Base-by-base conservation (phyloP, 164 flowering plant genomes). In the Brasenia schreberi region DNA sequence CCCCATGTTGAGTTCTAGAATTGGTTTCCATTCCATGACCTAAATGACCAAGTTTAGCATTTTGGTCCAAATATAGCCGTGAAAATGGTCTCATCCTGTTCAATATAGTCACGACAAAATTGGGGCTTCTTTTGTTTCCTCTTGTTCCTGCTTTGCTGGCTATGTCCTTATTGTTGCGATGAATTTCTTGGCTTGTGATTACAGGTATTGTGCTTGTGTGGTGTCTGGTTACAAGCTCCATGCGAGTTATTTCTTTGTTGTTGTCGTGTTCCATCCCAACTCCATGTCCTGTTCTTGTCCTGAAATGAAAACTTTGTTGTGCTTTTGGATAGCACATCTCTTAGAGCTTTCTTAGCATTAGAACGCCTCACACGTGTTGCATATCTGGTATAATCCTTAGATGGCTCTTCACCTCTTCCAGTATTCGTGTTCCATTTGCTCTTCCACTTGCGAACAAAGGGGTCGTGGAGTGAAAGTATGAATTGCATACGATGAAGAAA, bases 301-400 rank as follows among this genome's bases (percentile, higher is more conserved):
- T 79, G 72, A 71, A 73, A 72, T 59, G 81, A 60, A 19, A 53
- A 5, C 68, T 70, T 83, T 17, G 77, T 63, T 23, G 87, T 83
- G 64, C 75, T 74, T 7, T 74, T 73, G 68, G 12, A 78, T 19
- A 88, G 80, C 61, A 88, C 81, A 74, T 79, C 71, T 52, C 82
- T 84, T 66, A 88, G 72, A 65, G 92, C 93, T 76, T 74, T 87
- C 78, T 84, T 91, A 67, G 85, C 63, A 79, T 86, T 93, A 69
- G 93, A 81, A 64, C 92, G 93, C 81, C 81, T 91, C 69, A 84
- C 83, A 64, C 92, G 96, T 33, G 69, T 73, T 69, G 73, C 65
- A 72, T 72, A 86, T 77, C 77, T 79, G 64, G 81, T 27, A 44
- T 77, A 66, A 64, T 67, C 63, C 63, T 66, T 66, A 16, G 68